Evolutionary conservation across 768 basidiomycete genomes (phyloP).

Genomic region (Austroboletus festivus): DNA sequence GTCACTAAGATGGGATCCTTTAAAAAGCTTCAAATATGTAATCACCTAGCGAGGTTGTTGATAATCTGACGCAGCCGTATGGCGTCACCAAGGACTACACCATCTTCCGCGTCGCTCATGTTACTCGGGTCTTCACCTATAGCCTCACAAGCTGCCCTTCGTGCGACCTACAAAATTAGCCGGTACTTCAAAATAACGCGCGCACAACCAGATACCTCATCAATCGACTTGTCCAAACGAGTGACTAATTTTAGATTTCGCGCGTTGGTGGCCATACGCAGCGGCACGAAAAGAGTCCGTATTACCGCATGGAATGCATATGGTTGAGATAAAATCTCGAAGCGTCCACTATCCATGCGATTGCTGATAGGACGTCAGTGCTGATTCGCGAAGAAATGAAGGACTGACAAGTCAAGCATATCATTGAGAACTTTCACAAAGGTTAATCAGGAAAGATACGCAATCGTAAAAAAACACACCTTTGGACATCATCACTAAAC

Average conservation of each 20-base stretch:
- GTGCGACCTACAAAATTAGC: conserved; percentile 45
- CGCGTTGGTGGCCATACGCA: conserved; percentile 65
- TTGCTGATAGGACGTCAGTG: conserved; percentile 43
- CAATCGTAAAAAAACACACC: conserved; percentile 36
- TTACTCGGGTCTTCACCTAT: conserved; percentile 42
- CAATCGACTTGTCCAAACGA: conserved; percentile 65
- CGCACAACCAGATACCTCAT: conserved; percentile 42
- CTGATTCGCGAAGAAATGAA: not conserved
- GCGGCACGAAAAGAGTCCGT: conserved; percentile 67
- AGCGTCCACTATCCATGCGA: conserved; percentile 84
- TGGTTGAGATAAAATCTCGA: conserved; percentile 65
- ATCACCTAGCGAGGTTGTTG: conserved; percentile 76
- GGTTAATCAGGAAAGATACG: conserved; percentile 1
- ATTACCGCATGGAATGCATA: conserved; percentile 78
- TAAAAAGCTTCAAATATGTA: not conserved
- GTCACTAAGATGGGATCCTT: not conserved
- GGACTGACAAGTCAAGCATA: conserved; percentile 71
- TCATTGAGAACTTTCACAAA: conserved; percentile 63
- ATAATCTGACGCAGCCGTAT: conserved; percentile 76
- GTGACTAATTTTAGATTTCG: conserved; percentile 64
- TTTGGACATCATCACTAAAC: conserved; percentile 86
- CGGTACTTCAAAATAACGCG: not conserved
- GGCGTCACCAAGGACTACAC: conserved; percentile 81
- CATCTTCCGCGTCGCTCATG: conserved; percentile 41
- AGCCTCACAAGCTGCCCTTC: conserved; percentile 57